phyloP scores from a whole-genome alignment of 768 basidiomycete species.

The Mycena leptocephala region DNA sequence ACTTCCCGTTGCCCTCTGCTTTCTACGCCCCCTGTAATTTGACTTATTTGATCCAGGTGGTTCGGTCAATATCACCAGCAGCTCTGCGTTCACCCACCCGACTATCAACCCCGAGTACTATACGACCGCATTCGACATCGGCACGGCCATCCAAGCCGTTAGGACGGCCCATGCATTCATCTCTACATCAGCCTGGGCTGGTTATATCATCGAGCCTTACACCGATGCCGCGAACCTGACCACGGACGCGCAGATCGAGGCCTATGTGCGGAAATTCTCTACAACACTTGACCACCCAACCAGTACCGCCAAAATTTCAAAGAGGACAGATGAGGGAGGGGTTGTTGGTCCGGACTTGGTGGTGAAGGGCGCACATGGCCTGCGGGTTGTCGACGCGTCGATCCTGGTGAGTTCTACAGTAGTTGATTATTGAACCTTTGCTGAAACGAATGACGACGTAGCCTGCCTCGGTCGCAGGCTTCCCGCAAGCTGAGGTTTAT shows the following conservation, averaged over 20 bases:
- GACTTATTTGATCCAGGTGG: not conserved
- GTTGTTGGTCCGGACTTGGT: constrained; percentile 25
- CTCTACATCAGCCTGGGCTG: constrained; percentile 16
- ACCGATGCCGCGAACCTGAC: not conserved
- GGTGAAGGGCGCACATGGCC: constrained; percentile 17
- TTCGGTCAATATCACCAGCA: constrained; percentile 8
- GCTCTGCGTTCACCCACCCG: constrained; percentile 10
- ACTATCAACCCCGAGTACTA: constrained; percentile 22
- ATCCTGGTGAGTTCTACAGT: constrained; percentile 13
- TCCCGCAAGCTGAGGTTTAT: constrained; percentile 38
- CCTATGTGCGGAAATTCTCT: constrained; percentile 15
- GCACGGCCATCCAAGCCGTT: constrained; percentile 10
- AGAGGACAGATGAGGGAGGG: not conserved
- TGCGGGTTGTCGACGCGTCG: constrained; percentile 35
- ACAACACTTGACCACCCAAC: constrained; percentile 17
- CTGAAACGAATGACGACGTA: not conserved
- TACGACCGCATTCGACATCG: constrained; percentile 17
- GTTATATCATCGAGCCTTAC: constrained; percentile 14
- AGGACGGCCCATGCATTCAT: constrained; percentile 2
- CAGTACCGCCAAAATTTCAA: constrained; percentile 24
- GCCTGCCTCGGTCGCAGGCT: constrained; percentile 17
- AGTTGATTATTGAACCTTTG: not conserved
- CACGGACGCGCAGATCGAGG: constrained; percentile 20
- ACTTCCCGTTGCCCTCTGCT: constrained; percentile 4
- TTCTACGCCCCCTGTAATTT: not conserved